phyloP scores from a whole-genome alignment of 2,329 filamentous ascomycete genomes.

The Westerdykella aurantiaca region DNA sequence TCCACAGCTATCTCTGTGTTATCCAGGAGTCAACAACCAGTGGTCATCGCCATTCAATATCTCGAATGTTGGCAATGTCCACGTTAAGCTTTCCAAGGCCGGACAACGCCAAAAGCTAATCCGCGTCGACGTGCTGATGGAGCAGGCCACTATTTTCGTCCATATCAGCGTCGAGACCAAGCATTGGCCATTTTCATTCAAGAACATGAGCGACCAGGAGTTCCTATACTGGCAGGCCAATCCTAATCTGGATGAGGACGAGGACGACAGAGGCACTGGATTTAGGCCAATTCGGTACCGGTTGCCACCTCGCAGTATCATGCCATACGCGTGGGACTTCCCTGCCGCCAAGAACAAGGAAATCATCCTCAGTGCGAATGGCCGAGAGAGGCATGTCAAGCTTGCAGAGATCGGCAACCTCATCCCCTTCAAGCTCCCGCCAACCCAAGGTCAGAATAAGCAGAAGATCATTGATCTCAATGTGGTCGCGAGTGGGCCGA shows the following conservation, averaged over 20 bases:
- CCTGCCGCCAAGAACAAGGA: constrained; percentile 96
- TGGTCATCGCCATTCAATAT: constrained; percentile 99
- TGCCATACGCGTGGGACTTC: constrained; percentile 99
- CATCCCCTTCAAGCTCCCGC: constrained; percentile 83
- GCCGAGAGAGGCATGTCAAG: constrained; percentile 85
- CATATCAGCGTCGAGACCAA: constrained; percentile 86
- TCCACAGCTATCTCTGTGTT: constrained; percentile 89
- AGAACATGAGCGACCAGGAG: constrained; percentile 94
- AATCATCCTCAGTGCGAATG: constrained; percentile 72
- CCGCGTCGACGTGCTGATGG: constrained; percentile 82
- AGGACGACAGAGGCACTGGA: constrained; percentile 71
- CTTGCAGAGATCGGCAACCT: constrained; percentile 94
- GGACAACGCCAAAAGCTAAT: constrained; percentile 85
- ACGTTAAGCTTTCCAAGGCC: constrained; percentile 88
- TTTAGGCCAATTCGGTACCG: constrained; percentile 93
- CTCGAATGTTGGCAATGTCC: constrained; percentile 83
- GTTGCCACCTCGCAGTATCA: constrained; percentile 88
- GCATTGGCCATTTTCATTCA: constrained; percentile 98
- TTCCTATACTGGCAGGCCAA: constrained; percentile 96
- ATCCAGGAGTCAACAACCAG: constrained; percentile 88
- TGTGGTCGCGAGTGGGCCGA: constrained; percentile 90
- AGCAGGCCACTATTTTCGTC: constrained; percentile 87
- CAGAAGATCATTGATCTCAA: constrained; percentile 95
- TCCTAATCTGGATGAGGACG: constrained; percentile 87
- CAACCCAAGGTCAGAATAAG: constrained; percentile 54